Evolutionary conservation across 495 filamentous ascomycete genomes (phyloP).

Genomic region (Lasiosphaeria hispida): DNA sequence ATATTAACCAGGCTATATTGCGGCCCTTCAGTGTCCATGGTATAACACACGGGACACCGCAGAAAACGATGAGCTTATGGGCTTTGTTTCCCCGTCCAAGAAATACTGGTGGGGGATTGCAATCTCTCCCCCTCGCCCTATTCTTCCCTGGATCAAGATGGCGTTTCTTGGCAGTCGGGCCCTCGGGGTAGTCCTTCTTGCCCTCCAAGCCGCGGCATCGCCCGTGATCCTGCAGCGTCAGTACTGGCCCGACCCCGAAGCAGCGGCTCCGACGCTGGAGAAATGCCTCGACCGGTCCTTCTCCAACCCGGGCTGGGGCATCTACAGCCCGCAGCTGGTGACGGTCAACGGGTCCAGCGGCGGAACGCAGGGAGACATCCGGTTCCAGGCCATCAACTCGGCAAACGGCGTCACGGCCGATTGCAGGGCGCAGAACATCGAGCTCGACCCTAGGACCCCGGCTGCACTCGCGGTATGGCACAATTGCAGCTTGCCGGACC

Average conservation of each 20-base stretch:
- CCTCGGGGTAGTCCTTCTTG: not conserved
- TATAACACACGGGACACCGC: no score
- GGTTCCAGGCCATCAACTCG: constrained; percentile 23
- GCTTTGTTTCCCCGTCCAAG: not conserved
- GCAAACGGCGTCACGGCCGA: constrained; percentile 20
- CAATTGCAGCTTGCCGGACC: constrained; percentile 20
- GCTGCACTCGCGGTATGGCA: constrained; percentile 18
- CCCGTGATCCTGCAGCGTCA: constrained; percentile 9
- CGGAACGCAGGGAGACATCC: constrained; percentile 25
- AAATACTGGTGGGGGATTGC: not conserved
- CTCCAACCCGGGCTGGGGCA: constrained; percentile 17
- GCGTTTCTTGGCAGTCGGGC: constrained; percentile 1
- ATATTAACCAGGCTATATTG: no score
- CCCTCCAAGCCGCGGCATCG: constrained; percentile 17
- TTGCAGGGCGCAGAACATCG: constrained; percentile 25
- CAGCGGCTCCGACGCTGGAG: not conserved
- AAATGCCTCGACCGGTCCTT: constrained; percentile 25
- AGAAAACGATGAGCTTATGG: no score
- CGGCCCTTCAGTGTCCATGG: no score
- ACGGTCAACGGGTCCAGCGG: constrained; percentile 22
- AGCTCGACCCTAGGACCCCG: constrained; percentile 12
- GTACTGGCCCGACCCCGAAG: constrained; percentile 18
- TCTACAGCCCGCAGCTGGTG: constrained; percentile 21
- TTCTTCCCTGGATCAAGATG: not conserved
- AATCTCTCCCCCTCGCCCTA: not conserved